Evolutionary conservation across 2,329 filamentous ascomycete genomes (phyloP).

Genomic region (Phialophora tarda): DNA sequence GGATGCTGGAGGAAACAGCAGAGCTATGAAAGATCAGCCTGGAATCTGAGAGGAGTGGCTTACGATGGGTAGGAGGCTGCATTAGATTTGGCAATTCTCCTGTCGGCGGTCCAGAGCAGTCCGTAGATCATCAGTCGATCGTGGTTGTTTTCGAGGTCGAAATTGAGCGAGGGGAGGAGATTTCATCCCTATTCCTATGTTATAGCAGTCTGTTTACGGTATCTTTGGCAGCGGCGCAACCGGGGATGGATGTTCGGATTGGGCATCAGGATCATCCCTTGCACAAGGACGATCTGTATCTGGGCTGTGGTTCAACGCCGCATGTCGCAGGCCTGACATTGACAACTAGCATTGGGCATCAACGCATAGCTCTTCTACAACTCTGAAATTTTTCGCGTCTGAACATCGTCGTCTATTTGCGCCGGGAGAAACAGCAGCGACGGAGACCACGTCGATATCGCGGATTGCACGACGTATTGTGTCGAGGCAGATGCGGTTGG

Average conservation of each 20-base stretch:
- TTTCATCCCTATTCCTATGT: constrained; percentile 2
- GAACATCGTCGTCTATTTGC: neutral
- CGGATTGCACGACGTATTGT: neutral
- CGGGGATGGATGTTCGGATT: constrained; percentile 25
- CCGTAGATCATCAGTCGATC: constrained; percentile 20
- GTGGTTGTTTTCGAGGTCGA: constrained; percentile 3
- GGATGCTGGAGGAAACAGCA: constrained; percentile 61
- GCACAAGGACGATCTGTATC: constrained; percentile 21
- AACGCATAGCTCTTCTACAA: constrained; percentile 5
- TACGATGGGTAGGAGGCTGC: constrained; percentile 66
- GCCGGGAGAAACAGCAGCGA: neutral
- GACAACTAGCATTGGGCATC: constrained; percentile 22
- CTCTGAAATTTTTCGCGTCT: constrained; percentile 4
- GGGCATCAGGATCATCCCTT: constrained; percentile 33
- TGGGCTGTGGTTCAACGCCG: neutral
- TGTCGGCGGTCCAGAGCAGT: constrained; percentile 15
- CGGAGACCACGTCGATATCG: neutral
- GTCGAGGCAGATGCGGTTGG: neutral
- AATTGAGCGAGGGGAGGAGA: constrained; percentile 5
- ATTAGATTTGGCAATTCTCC: constrained; percentile 54
- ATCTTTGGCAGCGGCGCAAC: constrained; percentile 13
- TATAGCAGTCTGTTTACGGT: constrained; percentile 17
- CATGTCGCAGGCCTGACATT: neutral
- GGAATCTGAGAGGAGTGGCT: constrained; percentile 65
- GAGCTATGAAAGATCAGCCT: constrained; percentile 52